Base-by-base conservation (phyloP, 345 rosid genomes). In the Brassica napus region DNA sequence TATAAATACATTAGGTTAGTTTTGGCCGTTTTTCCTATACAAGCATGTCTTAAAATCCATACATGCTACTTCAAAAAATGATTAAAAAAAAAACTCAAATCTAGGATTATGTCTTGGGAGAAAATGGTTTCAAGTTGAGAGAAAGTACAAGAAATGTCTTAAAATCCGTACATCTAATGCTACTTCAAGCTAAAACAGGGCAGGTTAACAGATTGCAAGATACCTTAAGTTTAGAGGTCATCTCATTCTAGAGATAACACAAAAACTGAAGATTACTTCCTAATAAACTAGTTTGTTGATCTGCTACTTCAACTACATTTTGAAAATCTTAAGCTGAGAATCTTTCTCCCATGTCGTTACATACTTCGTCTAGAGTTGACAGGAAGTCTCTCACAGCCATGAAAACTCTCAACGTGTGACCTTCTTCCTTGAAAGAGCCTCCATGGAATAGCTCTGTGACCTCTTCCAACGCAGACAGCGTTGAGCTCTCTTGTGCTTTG, bases 391-490 rank as follows among this genome's bases (percentile, higher is more conserved):
- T 86, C 64, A 92, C 97, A 49, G 89, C 92, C 97, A 86, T 69
- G 86, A 95, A 95, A 79, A 90, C 89, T 83, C 95, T 88, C 84
- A 89, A 83, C 0, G 95, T 97, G 80, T 92, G 92, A 76, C 97
- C 92, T 89, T 93, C 92, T 89, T 93, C 99, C 83, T 87, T 90
- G 0, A 86, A 88, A 15, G 91, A 85, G 85, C 92, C 89, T 44
- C 98, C 99, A 65, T 89, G 97, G 85, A 95, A 93, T 59, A 92
- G 89, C 76, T 91, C 97, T 2, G 97, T 89, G 47, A 93, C 91
- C 76, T 93, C 97, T 79, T 95, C 94, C 72, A 93, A 90, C 66
- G 88, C 82, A 31, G 92, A 88, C 66, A 87, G 61, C 4, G 91
- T 89, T 67, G 88, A 88, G 26, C 90, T 90, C 80, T 93, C 99